Evolutionary conservation across 495 filamentous ascomycete genomes (phyloP), one percentile per base, ranked within the genome.

Genomic region (Tetracladium setigerum): DNA sequence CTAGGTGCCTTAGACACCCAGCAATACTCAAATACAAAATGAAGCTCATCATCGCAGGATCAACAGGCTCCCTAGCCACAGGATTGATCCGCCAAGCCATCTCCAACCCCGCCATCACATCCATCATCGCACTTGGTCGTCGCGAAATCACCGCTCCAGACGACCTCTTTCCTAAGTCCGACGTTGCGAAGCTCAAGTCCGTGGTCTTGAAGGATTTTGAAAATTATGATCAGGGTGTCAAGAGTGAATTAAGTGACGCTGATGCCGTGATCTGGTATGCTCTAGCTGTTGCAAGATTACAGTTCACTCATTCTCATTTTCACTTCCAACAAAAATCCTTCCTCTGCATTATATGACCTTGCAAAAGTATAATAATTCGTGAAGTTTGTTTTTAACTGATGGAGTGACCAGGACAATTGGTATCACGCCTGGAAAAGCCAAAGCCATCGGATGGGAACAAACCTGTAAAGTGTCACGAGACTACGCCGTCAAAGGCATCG

Each of bases 201-300:
- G 52, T 73, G n/a, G 36, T 71, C 0, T 41, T 60, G 47, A 52
- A 63, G 2, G 62, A 72, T 54, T 78, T 70, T 46, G 61, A 36
- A 1, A 54, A 61, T 24, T 78, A 75, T 43, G 47, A 67, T 2
- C 66, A 70, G 2, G 39, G 54, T 10, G 62, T 71, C 4, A 67
- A 62, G 31, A 35, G 59, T 8, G 59, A 76, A 41, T 45, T 77
- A 7, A 50, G 61, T 1, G 67, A 57, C 8, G 76, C 72, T 1
- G 71, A 76, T 47, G 72, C 69, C 0, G 77, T 73, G 51, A 75
- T 79, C 30, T 80, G 73, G 72, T 74, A 61, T 13, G 31, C n/a
- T n/a, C n/a, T n/a, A n/a, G n/a, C n/a, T n/a, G n/a, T n/a, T n/a
- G n/a, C n/a, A n/a, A n/a, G n/a, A n/a, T n/a, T n/a, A n/a, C n/a